Conservation (phyloP, 495 filamentous ascomycete species). For the Coniosporium apollinis region DNA sequence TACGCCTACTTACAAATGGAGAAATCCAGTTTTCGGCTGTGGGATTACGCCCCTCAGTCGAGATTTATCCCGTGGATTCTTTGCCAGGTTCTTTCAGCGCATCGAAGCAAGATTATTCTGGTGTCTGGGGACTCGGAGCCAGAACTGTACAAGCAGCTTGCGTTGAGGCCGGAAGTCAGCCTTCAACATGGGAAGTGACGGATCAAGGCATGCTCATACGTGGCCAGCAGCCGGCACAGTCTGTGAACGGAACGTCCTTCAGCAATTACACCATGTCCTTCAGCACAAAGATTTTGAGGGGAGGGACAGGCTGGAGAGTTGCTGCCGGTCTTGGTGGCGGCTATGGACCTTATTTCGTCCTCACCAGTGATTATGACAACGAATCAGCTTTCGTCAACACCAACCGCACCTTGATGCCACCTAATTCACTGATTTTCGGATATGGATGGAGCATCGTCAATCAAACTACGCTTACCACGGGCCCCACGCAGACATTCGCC, state of each 20-base stretch:
- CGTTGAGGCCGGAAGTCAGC: constrained; percentile 7
- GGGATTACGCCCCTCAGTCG: constrained; percentile 4
- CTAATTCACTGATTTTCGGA: constrained; percentile 7
- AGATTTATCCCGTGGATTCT: neutral
- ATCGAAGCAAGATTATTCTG: constrained; percentile 4
- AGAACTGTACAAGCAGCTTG: constrained; percentile 5
- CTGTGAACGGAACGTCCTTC: constrained; percentile 1
- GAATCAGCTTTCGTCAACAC: constrained; percentile 9
- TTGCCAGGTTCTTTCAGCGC: constrained; percentile 4
- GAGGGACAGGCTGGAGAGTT: constrained; percentile 8
- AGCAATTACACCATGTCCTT: constrained; percentile 11
- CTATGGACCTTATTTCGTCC: constrained; percentile 5
- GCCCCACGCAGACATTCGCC: neutral
- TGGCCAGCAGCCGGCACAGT: constrained; percentile 3
- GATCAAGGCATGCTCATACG: constrained; percentile 2
- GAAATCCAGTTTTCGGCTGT: constrained; percentile 2
- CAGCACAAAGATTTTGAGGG: constrained; percentile 7
- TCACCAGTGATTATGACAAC: constrained; percentile 4
- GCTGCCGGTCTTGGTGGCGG: constrained; percentile 1
- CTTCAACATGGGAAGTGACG: constrained; percentile 5
- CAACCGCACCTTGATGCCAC: constrained; percentile 8
- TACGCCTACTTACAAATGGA: constrained; percentile 9
- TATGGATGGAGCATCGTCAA: constrained; percentile 6
- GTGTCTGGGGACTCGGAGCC: constrained; percentile 10
- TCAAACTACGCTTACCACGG: constrained; percentile 4